A percentile compares a stretch with the other conserved stretches of the same genome.
Conservation (phyloP, 257 asterid species). For the Solanum chaucha region DNA sequence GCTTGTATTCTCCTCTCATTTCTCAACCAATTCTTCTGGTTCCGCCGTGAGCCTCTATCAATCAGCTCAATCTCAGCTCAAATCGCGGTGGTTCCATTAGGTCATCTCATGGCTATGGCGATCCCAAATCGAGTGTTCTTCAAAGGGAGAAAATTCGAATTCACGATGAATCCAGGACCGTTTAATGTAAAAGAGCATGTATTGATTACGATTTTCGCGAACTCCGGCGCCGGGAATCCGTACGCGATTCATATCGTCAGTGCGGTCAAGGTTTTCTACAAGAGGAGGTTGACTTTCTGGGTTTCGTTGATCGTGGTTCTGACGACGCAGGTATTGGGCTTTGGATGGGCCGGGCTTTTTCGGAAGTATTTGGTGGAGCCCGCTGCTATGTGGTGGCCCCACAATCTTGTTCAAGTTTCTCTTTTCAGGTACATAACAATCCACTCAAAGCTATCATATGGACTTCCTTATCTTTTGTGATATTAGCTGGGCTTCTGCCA, state of each 20-base stretch:
- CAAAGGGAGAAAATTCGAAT: background rate
- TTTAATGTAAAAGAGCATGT: conserved; percentile 5
- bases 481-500: background rate
- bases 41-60: conserved; percentile 9
- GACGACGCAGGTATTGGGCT: conserved; percentile 10
- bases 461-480: background rate
- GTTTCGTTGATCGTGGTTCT: background rate
- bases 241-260: background rate
- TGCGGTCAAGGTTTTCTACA: conserved; percentile 2
- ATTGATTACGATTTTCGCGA: background rate
- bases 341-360: conserved; percentile 8
- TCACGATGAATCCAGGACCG: background rate
- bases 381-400: conserved; percentile 12
- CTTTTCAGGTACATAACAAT: background rate
- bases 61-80: conserved; percentile 6
- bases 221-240: conserved; percentile 2
- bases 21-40: conserved; percentile 19
- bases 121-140: background rate
- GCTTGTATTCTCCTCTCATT: conserved; percentile 14
- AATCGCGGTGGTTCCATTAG: background rate
- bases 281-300: background rate
- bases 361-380: conserved; percentile 8
- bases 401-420: background rate
- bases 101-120: background rate
- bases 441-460: background rate